phyloP scores from a whole-genome alignment of 441 rosid genomes.

The Brassica balearica region DNA sequence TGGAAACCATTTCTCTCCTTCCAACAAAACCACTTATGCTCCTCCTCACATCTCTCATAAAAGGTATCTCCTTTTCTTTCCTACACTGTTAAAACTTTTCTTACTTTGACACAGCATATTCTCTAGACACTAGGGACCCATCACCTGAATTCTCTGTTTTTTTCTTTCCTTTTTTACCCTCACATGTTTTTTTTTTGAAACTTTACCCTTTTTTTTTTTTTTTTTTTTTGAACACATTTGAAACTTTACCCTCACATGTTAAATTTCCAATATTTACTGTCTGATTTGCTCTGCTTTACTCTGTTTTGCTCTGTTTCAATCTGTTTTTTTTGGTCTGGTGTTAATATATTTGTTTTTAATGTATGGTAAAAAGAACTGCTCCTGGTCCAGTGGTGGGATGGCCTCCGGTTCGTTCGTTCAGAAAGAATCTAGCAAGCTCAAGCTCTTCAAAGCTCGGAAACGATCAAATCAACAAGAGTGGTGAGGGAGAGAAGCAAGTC shows the following conservation, averaged over 20 bases:
- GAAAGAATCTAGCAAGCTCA: constrained; percentile 76
- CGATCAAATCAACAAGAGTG: constrained; percentile 52
- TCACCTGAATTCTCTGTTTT: constrained; percentile 31
- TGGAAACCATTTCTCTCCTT: constrained; percentile 43
- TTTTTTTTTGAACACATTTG: too few species aligned
- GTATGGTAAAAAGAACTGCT: constrained; percentile 58
- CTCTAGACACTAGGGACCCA: constrained; percentile 48
- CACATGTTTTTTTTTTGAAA: neutral
- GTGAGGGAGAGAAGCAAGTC: constrained; percentile 49
- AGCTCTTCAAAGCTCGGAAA: constrained; percentile 57
- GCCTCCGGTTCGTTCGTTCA: constrained; percentile 87
- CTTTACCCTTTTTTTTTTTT: too few species aligned
- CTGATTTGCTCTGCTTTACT: constrained; percentile 24
- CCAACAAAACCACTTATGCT: constrained; percentile 51
- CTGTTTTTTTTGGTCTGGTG: neutral
- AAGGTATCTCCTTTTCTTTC: constrained; percentile 55
- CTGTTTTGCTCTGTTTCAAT: neutral
- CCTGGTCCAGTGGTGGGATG: constrained; percentile 94
- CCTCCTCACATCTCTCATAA: constrained; percentile 62
- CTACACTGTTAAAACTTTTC: constrained; percentile 15
- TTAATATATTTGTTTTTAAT: neutral
- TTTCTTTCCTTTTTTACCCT: constrained; percentile 18
- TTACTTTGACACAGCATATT: constrained; percentile 52
- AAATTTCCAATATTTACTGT: neutral
- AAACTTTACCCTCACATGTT: constrained; percentile 26